Conservation (phyloP, 441 rosid genomes). For the Corymbia citriodora region DNA sequence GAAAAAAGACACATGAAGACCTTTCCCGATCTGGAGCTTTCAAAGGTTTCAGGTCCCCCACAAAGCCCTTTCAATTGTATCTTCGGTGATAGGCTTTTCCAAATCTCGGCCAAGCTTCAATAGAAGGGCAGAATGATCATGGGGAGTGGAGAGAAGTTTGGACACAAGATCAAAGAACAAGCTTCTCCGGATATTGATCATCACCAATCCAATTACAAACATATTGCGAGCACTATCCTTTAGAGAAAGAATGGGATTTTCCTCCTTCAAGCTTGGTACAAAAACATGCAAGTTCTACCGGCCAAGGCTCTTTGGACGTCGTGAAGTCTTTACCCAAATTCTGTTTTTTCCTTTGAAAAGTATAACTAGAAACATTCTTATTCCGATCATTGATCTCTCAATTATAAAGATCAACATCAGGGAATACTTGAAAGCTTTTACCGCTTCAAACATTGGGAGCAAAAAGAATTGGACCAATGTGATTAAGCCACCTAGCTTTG, state of each 20-base stretch:
- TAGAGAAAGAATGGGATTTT: neutral
- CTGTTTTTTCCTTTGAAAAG: neutral
- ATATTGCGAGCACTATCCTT: neutral
- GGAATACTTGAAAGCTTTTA: neutral
- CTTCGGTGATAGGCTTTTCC: neutral
- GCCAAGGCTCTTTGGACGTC: neutral
- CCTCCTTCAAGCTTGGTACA: neutral
- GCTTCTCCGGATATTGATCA: neutral
- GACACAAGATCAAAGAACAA: neutral
- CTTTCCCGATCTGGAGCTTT: neutral
- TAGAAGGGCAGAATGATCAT: no score
- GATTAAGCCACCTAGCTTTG: neutral
- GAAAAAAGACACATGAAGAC: neutral
- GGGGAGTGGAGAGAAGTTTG: neutral
- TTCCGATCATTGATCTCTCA: neutral
- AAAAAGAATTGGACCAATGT: neutral
- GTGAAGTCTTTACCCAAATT: neutral
- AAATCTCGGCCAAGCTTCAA: neutral
- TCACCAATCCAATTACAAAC: neutral
- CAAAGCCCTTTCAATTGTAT: neutral
- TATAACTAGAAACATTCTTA: neutral
- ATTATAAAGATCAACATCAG: neutral
- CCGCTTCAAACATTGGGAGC: neutral
- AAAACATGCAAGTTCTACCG: neutral
- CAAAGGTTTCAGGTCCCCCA: neutral